phyloP scores from a whole-genome alignment of 441 rosid genomes.

The Pelargonium myrrhifolium region DNA sequence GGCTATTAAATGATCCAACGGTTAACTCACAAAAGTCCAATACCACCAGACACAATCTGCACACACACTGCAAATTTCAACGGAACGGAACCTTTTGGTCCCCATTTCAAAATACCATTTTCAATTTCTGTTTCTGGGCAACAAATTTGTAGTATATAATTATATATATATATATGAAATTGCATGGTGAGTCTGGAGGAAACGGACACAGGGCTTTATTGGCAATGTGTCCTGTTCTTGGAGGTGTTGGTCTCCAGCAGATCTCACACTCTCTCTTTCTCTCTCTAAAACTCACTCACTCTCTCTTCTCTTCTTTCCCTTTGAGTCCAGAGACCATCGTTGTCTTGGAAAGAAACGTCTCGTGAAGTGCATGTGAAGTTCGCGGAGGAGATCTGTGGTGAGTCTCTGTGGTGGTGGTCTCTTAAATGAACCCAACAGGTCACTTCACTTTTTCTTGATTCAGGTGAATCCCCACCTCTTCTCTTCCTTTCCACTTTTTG shows the following conservation, averaged over 20 bases:
- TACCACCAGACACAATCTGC: background rate
- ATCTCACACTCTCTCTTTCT: constrained; percentile 26
- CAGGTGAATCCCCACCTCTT: constrained; percentile 34
- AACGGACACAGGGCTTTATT: constrained; percentile 43
- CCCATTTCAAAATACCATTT: background rate
- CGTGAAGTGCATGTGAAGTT: constrained; percentile 67
- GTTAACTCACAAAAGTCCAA: constrained; percentile 4
- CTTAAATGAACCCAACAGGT: constrained; percentile 39
- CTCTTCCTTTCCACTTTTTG: constrained; percentile 17
- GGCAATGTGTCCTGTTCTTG: constrained; percentile 31
- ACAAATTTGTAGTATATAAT: too few relatives aligned
- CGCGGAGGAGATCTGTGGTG: constrained; percentile 38
- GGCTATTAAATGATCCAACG: background rate
- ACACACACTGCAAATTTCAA: background rate
- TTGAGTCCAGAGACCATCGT: constrained; percentile 29
- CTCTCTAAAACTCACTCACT: constrained; percentile 14
- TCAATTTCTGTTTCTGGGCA: background rate
- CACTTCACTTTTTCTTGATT: constrained; percentile 30
- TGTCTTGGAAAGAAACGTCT: constrained; percentile 39
- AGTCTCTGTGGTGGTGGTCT: too few relatives aligned
- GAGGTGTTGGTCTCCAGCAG: constrained; percentile 28
- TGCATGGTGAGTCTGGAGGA: constrained; percentile 44
- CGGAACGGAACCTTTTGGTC: constrained; percentile 3
- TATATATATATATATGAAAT: background rate
- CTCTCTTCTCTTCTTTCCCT: constrained; percentile 15